These are phyloP conservation scores for Phaeolepiota aurea DNA, from an alignment of 768 basidiomycete genomes.

Conservation along the genomic window DNA sequence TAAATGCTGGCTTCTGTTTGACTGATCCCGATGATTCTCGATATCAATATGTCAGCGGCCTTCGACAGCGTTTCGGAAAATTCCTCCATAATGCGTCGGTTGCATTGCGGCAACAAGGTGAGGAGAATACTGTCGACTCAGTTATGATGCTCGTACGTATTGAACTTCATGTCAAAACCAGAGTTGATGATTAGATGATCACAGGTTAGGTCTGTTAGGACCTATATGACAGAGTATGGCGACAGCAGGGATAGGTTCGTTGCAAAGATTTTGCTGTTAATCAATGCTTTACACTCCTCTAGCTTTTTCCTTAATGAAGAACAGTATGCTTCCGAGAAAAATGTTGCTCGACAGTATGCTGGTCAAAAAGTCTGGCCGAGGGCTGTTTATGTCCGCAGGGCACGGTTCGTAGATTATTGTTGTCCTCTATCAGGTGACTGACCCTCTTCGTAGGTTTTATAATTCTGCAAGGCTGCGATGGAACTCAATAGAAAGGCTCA, in stretches of 20 bases:
- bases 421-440: slow-evolving; percentile 2
- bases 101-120: slow-evolving; percentile 61
- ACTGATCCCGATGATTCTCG: slow-evolving; percentile 57
- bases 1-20: slow-evolving; percentile 62
- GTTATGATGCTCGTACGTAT: slow-evolving; percentile 64
- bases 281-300: not conserved
- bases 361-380: slow-evolving; percentile 75
- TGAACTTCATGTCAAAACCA: too few species aligned
- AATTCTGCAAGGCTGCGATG: slow-evolving; percentile 61
- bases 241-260: slow-evolving; percentile 51
- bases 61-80: slow-evolving; percentile 56
- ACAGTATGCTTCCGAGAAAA: slow-evolving; percentile 50
- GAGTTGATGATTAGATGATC: slow-evolving; percentile 2
- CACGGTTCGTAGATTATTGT: slow-evolving; percentile 34
- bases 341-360: slow-evolving; percentile 58
- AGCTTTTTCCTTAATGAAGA: slow-evolving; percentile 55
- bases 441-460: slow-evolving; percentile 35
- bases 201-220: slow-evolving; percentile 60
- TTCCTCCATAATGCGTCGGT: slow-evolving; percentile 68
- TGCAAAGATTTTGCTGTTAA: not conserved
- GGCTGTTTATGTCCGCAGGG: slow-evolving; percentile 57
- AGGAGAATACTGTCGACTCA: slow-evolving; percentile 76
- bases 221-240: slow-evolving; percentile 69
- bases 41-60: slow-evolving; percentile 46
- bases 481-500: slow-evolving; percentile 65